These are phyloP conservation scores for Aspergillus amoenus DNA, from an alignment of 2,329 filamentous ascomycete genomes.

Conservation along the genomic window DNA sequence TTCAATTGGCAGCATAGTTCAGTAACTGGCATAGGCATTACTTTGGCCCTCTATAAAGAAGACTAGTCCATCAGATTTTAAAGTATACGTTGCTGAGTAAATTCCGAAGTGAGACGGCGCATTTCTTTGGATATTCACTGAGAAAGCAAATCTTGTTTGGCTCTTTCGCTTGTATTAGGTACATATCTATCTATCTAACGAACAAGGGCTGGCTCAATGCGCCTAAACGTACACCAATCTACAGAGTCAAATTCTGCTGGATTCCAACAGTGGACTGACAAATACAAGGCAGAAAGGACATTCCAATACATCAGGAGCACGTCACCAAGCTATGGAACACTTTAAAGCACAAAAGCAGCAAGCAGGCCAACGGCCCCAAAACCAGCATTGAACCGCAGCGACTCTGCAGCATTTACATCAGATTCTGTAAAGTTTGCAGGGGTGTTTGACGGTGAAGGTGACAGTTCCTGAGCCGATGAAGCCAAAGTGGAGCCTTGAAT, in stretches of 20 bases:
- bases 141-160: background rate
- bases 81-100: no score
- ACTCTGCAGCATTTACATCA: background rate
- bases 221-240: background rate
- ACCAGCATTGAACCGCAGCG: background rate
- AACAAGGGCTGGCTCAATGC: background rate
- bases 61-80: no score
- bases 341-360: background rate
- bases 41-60: no score
- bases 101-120: no score
- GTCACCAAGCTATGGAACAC: no score
- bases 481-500: background rate
- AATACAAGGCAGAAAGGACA: background rate
- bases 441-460: background rate
- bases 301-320: background rate
- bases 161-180: background rate
- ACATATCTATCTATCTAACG: background rate
- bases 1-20: no score
- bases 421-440: background rate
- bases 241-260: background rate
- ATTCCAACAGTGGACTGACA: background rate
- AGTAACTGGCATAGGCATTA: no score
- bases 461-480: background rate
- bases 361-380: background rate
- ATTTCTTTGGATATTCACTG: background rate